Evolutionary conservation across 768 basidiomycete species (phyloP), one percentile per base, ranked within the genome.

Genomic region (Cystoderma amianthinum): DNA sequence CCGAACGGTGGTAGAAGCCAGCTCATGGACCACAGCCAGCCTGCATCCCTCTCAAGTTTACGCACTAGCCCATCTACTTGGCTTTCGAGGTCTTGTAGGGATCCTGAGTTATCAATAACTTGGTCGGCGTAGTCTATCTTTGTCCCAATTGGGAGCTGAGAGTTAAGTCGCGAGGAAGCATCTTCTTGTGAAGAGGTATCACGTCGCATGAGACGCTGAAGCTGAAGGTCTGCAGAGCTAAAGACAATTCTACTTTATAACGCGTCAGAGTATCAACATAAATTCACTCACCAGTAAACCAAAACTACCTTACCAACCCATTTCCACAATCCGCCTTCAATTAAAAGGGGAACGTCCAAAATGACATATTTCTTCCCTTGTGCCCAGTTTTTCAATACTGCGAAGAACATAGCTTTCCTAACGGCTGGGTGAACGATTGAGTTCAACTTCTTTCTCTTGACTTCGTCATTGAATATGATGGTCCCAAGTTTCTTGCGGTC

Each of bases 381-480:
- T 35, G 91, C 36, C 91, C 94, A 99, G 43, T 67, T 67, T 43
- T 66, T 64, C 38, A 91, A 35, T 3, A 94, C 73, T 39, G 67
- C 67, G 71, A 72, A 74, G 7, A 84, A 52, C 74, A 97, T 87
- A n/a, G 74, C 79, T 46, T 74, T 70, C 39, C 82, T 64, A n/a
- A 98, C 89, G 0, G 87, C 85, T 3, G 96, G 95, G 56, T 99
- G 96, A 4, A 93, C 78, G 49, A 98, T 94, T 5, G 64, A 57
- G 50, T 97, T 97, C 44, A 98, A 63, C 55, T 70, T 69, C 53
- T 71, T 76, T 40, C 94, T 69, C 62, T 88, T 79, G 11, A 50
- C 59, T 32, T 76, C 76, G 53, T 94, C 85, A 16, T 73, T 76
- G 66, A 98, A 99, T 33, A 99, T 76, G 46, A 96, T 79, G 15